These are phyloP conservation scores for Saccharomyces cerevisiae DNA, from an alignment of 805 yeast genomes.

Conservation along the genomic window DNA sequence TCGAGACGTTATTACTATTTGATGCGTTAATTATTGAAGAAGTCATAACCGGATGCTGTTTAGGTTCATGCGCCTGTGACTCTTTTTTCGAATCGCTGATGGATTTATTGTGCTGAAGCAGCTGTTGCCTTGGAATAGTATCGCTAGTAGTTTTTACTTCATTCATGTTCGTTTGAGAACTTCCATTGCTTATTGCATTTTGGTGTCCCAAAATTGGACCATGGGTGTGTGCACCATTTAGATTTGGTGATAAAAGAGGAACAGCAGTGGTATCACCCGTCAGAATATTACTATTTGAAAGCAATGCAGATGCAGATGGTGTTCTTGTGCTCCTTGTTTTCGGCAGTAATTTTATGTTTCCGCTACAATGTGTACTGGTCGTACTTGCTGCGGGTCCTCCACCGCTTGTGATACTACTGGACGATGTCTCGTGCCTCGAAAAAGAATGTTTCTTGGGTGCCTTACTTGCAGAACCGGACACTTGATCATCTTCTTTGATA, in stretches of 20 bases:
- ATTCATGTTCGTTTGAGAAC: neutral
- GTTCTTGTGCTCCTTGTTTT: neutral
- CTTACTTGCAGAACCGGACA: neutral
- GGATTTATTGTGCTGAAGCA: neutral
- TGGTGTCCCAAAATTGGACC: neutral
- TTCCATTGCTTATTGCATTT: neutral
- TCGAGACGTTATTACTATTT: neutral
- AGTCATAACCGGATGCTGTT: neutral
- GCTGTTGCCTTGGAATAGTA: neutral
- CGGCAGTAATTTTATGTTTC: neutral
- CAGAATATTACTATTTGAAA: neutral
- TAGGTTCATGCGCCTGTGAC: neutral
- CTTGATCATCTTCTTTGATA: conserved; percentile 12
- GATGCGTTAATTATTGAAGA: neutral
- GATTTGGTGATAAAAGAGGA: neutral
- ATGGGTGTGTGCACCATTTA: neutral
- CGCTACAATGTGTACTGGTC: neutral
- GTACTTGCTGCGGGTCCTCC: neutral
- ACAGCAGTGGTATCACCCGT: neutral
- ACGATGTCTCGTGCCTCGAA: conserved; percentile 1
- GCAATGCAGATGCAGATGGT: neutral
- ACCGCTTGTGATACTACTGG: neutral
- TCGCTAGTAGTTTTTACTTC: neutral
- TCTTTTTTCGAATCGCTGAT: neutral
- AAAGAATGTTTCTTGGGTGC: neutral